Base-by-base conservation (phyloP, 1,284 basidiomycete genomes). In the Ustilago nuda region DNA sequence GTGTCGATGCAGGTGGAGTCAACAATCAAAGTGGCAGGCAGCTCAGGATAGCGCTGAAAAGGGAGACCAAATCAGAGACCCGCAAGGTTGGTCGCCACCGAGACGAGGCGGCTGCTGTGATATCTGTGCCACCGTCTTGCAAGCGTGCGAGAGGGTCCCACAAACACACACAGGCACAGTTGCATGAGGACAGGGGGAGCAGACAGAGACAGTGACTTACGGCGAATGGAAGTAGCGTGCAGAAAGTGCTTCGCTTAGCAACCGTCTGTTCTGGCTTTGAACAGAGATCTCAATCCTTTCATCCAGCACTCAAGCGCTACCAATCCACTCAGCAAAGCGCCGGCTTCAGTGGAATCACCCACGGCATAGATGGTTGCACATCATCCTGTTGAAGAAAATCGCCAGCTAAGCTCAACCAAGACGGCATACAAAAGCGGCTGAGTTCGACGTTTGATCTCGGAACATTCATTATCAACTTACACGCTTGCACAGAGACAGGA, bases 381-480 rank as follows among this genome's bases (percentile, higher is more conserved):
- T 23, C 19, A 27, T 48, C n/a, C 2, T 8, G 45, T 17, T 15
- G 8, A 19, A 48, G 19, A n/a, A 50, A 11, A 19, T 13, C 8
- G 13, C 8, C 15, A 36, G 51, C 15, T 15, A 36, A 37, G 15
- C 15, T 27, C 23, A 27, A 27, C 23, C 23, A 27, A 36, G 51
- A 37, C 51, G 33, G 51, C 12, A 19, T 19, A 32, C 51, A 7
- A 33, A 52, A 35, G 27, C 33, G 50, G 50, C 50, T 52, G 15
- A 33, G 30, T 33, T 13, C 8, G n/a, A 37, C n/a, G 30, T 33
- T 13, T 17, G n/a, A 37, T 35, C 17, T 19, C 51, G 51, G 51
- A 53, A 53, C 51, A 53, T 53, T 53, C 51, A 33, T 53, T 33
- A 33, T 35, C 45, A n/a, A 27, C 23, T 43, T 45, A 45, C 43